Evolutionary conservation across 441 rosid genomes (phyloP).

Genomic region (Adansonia grandidieri): DNA sequence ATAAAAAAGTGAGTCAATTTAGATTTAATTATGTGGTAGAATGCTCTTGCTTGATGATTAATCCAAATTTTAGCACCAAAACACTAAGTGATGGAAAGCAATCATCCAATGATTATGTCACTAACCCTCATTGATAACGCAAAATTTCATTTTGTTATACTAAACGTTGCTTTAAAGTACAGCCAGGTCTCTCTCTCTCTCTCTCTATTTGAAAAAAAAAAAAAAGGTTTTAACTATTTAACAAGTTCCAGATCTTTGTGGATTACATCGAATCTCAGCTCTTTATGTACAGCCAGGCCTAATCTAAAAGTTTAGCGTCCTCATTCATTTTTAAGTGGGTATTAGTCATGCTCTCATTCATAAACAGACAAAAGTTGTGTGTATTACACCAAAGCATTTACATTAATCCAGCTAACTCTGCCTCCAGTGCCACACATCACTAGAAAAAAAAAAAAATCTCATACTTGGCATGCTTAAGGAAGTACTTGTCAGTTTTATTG

Average conservation of each 20-base stretch:
- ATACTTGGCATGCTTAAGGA: constrained; percentile 1
- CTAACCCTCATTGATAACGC: constrained; percentile 18
- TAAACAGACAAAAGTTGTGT: constrained; percentile 14
- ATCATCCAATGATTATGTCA: constrained; percentile 35
- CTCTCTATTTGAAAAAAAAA: background rate
- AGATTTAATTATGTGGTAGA: constrained; percentile 6
- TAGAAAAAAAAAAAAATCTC: background rate
- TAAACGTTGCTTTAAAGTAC: constrained; percentile 19
- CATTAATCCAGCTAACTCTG: constrained; percentile 10
- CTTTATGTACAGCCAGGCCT: constrained; percentile 32
- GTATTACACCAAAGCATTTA: constrained; percentile 17
- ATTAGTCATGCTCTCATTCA: background rate
- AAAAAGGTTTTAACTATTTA: constrained; percentile 25
- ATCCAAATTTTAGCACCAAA: constrained; percentile 7
- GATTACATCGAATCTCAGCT: constrained; percentile 39
- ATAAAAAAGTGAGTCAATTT: constrained; percentile 17
- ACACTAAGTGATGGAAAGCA: constrained; percentile 30
- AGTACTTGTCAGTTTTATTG: background rate
- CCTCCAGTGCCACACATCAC: background rate
- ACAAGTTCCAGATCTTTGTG: constrained; percentile 29
- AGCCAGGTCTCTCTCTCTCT: background rate
- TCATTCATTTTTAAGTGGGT: background rate
- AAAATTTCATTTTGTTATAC: constrained; percentile 22
- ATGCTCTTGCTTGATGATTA: constrained; percentile 24
- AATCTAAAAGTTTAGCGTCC: background rate